Evolutionary conservation across 208 protist species (phyloP).

Genomic region (Leishmania amazonensis): DNA sequence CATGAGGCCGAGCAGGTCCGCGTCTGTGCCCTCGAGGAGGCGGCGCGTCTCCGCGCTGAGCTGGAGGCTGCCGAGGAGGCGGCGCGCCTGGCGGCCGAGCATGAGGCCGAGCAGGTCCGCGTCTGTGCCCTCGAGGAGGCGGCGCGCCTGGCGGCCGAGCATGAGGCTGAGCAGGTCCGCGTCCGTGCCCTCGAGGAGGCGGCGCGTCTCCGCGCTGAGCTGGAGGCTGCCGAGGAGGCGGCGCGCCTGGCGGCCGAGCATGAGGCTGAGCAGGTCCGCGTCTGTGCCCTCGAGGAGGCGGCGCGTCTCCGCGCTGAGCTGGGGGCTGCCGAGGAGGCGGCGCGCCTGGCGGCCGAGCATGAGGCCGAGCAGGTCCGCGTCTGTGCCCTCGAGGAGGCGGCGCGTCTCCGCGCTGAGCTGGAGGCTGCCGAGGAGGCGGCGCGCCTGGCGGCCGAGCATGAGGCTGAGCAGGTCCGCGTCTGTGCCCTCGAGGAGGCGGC

Average conservation of each 20-base stretch:
- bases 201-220: background rate
- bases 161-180: background rate
- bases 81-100: background rate
- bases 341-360: background rate
- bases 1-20: too few species aligned
- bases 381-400: background rate
- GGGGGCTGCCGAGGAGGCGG: background rate
- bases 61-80: conserved; percentile 8
- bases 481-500: background rate
- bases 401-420: background rate
- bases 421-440: background rate
- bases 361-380: background rate
- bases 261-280: background rate
- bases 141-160: background rate
- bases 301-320: background rate
- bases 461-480: background rate
- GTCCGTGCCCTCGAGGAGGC: background rate
- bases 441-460: background rate
- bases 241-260: background rate
- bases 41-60: background rate
- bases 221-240: conserved; percentile 12
- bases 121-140: background rate
- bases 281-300: background rate
- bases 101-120: background rate
- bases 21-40: background rate